Conservation (phyloP, 352 stramenopile species). For the Elongisporangium undulatum region DNA sequence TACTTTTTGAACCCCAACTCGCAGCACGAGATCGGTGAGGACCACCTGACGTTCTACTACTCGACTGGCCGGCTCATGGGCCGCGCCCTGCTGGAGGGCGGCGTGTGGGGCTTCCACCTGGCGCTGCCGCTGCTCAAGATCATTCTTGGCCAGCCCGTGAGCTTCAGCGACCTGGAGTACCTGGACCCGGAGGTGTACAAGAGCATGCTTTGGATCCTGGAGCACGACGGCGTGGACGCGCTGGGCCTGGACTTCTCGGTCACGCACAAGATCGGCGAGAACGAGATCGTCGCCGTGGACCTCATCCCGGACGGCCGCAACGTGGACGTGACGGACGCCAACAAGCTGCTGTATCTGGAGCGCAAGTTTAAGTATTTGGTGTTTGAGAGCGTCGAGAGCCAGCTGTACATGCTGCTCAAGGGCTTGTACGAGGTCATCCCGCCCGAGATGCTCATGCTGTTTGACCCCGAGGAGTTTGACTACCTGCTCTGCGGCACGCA, state of each 20-base stretch:
- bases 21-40: conserved; percentile 33
- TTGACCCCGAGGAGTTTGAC: conserved; percentile 97
- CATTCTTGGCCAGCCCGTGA: conserved; percentile 93
- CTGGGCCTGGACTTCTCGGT: conserved; percentile 64
- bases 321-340: conserved; percentile 91
- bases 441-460: conserved; percentile 91
- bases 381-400: conserved; percentile 48
- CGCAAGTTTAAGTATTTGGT: conserved; percentile 63
- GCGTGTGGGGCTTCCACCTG: conserved; percentile 92
- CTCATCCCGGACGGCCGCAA: conserved; percentile 42
- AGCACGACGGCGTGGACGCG: conserved; percentile 43
- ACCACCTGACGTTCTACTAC: conserved; percentile 64
- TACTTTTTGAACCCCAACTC: conserved; percentile 67
- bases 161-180: conserved; percentile 90
- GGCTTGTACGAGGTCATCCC: conserved; percentile 97
- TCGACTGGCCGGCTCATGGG: conserved; percentile 57
- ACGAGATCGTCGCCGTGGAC: conserved; percentile 32
- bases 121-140: conserved; percentile 96
- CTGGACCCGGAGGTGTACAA: conserved; percentile 50
- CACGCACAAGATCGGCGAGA: conserved; percentile 24
- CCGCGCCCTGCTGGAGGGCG: conserved; percentile 74
- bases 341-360: conserved; percentile 93
- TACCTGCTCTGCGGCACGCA: conserved; percentile 95
- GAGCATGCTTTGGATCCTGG: conserved; percentile 48
- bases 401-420: conserved; percentile 74